A percentile compares a stretch with the other conserved stretches of the same genome.
phyloP scores from a whole-genome alignment of 2,329 filamentous ascomycete genomes.

The Alternaria rosae region DNA sequence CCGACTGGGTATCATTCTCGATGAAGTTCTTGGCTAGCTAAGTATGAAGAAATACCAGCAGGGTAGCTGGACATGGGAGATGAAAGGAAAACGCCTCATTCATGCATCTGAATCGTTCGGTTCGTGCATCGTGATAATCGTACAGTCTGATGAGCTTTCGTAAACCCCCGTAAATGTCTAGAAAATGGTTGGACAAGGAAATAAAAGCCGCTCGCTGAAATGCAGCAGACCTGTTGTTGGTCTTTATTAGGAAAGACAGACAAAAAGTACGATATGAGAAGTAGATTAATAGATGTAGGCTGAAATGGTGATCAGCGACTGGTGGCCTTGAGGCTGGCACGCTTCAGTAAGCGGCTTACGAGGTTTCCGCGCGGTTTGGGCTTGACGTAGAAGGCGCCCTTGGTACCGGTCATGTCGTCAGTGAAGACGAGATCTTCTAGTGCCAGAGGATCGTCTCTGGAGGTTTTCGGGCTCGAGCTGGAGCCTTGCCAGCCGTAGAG shows the following conservation, averaged over 20 bases:
- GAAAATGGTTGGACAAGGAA: conserved; percentile 1
- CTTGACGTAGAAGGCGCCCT: conserved; percentile 56
- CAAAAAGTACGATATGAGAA: neutral
- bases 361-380: conserved; percentile 44
- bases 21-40: conserved; percentile 15
- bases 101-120: conserved; percentile 25
- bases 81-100: conserved; percentile 31
- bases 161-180: neutral
- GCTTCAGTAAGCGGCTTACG: conserved; percentile 47
- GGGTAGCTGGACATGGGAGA: conserved; percentile 5
- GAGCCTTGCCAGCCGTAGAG: conserved; percentile 72
- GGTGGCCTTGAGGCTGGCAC: conserved; percentile 43
- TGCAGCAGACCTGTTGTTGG: conserved; percentile 12
- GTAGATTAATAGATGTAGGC: neutral
- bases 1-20: conserved; percentile 19
- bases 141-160: conserved; percentile 5
- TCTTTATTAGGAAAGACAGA: neutral
- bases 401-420: conserved; percentile 56
- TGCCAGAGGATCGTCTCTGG: conserved; percentile 61
- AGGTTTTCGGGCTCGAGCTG: conserved; percentile 20
- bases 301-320: conserved; percentile 15
- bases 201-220: conserved; percentile 12
- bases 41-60: conserved; percentile 8
- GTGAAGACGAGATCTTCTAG: conserved; percentile 61
- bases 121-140: conserved; percentile 16